phyloP scores from a whole-genome alignment of 2,329 filamentous ascomycete genomes.

The Nemania abortiva region DNA sequence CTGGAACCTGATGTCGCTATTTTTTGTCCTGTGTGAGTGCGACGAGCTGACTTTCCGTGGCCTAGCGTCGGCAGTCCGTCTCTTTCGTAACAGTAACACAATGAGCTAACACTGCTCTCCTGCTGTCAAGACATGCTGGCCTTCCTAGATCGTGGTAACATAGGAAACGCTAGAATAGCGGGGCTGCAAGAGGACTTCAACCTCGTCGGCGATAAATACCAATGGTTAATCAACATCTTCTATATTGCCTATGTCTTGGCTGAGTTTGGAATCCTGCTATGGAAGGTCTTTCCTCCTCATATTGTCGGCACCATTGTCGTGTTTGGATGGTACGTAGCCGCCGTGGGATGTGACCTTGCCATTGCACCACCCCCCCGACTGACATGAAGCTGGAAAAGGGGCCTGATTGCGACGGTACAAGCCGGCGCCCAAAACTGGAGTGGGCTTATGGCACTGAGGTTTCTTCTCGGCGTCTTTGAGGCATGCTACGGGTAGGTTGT shows the following conservation, averaged over 20 bases:
- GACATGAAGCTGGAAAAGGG: slow-evolving; percentile 80
- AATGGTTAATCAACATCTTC: slow-evolving; percentile 71
- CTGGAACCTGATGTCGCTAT: slow-evolving; percentile 44
- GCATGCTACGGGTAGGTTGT: slow-evolving; percentile 43
- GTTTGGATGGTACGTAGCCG: slow-evolving; percentile 43
- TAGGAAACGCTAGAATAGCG: slow-evolving; percentile 66
- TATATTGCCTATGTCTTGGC: slow-evolving; percentile 73
- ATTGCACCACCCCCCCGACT: slow-evolving; percentile 15
- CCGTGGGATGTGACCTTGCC: background rate
- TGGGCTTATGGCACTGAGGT: slow-evolving; percentile 69
- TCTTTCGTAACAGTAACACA: background rate
- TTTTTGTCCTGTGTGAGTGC: slow-evolving; percentile 47
- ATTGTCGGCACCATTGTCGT: slow-evolving; percentile 60
- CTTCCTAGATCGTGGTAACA: slow-evolving; percentile 50
- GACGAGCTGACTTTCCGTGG: background rate
- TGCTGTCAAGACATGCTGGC: slow-evolving; percentile 44
- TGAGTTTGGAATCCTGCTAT: slow-evolving; percentile 73
- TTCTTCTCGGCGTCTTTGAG: slow-evolving; percentile 62
- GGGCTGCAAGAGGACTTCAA: slow-evolving; percentile 72
- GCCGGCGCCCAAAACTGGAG: slow-evolving; percentile 72
- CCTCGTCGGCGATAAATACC: slow-evolving; percentile 63
- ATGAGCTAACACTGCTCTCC: slow-evolving; percentile 10
- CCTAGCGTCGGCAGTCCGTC: background rate
- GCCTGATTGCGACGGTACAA: slow-evolving; percentile 81
- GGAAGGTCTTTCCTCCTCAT: slow-evolving; percentile 71